phyloP scores from a whole-genome alignment of 2,329 filamentous ascomycete genomes.

The Zymoseptoria ardabiliae region DNA sequence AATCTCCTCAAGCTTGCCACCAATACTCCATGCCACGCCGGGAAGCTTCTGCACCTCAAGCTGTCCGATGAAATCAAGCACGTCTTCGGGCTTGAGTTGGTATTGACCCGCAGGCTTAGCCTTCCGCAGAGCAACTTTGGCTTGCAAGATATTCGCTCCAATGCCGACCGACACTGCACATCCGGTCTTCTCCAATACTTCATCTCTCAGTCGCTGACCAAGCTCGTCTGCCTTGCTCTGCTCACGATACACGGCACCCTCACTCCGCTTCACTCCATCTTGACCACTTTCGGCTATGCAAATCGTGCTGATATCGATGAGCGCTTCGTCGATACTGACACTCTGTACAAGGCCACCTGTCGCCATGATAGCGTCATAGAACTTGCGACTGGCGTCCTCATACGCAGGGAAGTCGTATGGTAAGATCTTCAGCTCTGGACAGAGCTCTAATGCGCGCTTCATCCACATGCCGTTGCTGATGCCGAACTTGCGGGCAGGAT shows the following conservation, averaged over 20 bases:
- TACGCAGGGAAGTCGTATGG: slow-evolving; percentile 94
- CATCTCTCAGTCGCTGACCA: slow-evolving; percentile 57
- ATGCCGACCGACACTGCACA: slow-evolving; percentile 92
- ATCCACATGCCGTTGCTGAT: slow-evolving; percentile 99
- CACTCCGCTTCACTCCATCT: slow-evolving; percentile 56
- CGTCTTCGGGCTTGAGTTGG: slow-evolving; percentile 74
- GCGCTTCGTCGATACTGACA: slow-evolving; percentile 91
- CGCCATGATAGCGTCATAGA: slow-evolving; percentile 77
- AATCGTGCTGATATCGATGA: slow-evolving; percentile 71
- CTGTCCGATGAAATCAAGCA: slow-evolving; percentile 67
- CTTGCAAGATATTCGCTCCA: slow-evolving; percentile 80
- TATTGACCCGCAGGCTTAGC: slow-evolving; percentile 93
- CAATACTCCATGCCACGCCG: slow-evolving; percentile 85
- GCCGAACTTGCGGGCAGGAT: slow-evolving; percentile 75
- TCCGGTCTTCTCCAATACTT: slow-evolving; percentile 65
- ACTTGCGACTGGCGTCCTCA: slow-evolving; percentile 79
- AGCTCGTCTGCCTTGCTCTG: slow-evolving; percentile 71
- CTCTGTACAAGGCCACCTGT: slow-evolving; percentile 83
- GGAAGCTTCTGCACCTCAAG: slow-evolving; percentile 76
- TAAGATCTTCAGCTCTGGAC: slow-evolving; percentile 78
- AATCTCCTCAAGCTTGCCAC: slow-evolving; percentile 79
- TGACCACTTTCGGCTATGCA: slow-evolving; percentile 61
- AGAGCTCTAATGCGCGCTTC: slow-evolving; percentile 77
- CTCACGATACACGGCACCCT: slow-evolving; percentile 67
- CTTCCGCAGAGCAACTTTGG: slow-evolving; percentile 81